These are phyloP conservation scores for Ramaria sp. DNA, from an alignment of 768 basidiomycete species.

Conservation along the genomic window DNA sequence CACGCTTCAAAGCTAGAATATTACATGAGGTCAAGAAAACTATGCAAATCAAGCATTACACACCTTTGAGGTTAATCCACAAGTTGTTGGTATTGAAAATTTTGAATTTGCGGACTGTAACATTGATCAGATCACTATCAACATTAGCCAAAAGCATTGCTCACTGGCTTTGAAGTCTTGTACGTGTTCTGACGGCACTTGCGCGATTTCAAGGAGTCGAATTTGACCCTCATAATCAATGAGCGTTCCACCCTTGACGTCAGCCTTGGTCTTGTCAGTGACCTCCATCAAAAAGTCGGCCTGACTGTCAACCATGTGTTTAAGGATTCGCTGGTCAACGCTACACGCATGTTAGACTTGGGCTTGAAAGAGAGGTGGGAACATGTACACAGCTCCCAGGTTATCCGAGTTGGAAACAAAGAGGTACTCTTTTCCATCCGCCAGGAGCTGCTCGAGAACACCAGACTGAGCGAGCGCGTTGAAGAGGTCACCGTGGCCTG, in stretches of 20 bases:
- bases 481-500: constrained; percentile 95
- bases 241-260: constrained; percentile 80
- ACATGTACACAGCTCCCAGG: constrained; percentile 73
- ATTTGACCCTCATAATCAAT: constrained; percentile 87
- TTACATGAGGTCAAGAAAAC: background rate
- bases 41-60: constrained; percentile 9
- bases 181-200: constrained; percentile 86
- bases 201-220: constrained; percentile 86
- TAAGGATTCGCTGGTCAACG: constrained; percentile 74
- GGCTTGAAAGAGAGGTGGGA: background rate
- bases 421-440: constrained; percentile 92
- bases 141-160: constrained; percentile 7
- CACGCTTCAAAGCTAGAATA: constrained; percentile 66
- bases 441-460: constrained; percentile 78
- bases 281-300: constrained; percentile 93
- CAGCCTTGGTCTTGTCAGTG: constrained; percentile 95
- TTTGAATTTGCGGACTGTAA: constrained; percentile 76
- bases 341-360: constrained; percentile 23
- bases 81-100: constrained; percentile 85
- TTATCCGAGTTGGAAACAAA: constrained; percentile 98
- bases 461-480: constrained; percentile 87
- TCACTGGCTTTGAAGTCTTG: constrained; percentile 85
- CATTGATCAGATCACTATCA: constrained; percentile 1
- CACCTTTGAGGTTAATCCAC: constrained; percentile 71
- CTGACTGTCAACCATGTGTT: constrained; percentile 73